Evolutionary conservation across 1,284 basidiomycete genomes (phyloP), one percentile per base, ranked within the genome.

Genomic region (Trametes pubescens): DNA sequence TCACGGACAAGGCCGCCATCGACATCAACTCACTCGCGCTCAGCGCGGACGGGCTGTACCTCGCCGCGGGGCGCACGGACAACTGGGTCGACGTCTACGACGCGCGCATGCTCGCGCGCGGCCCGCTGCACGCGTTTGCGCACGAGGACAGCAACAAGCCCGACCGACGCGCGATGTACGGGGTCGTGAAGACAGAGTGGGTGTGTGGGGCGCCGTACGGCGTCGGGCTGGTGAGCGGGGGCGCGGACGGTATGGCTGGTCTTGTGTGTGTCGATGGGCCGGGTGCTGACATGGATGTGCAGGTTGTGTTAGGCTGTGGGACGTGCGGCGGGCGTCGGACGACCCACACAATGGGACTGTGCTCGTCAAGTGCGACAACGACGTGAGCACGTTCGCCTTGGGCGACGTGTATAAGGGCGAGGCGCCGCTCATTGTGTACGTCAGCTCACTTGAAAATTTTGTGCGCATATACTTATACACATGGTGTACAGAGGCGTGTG

Each of bases 301-400:
- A 90, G 89, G 90, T 11, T 89, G 86, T 69, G 81, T 92, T 10
- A 81, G 89, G 22, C 69, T 90, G 32, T 92, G 90, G 90, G 83
- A 90, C 69, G 81, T 86, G 13, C 74, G 78, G 22, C 70, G 76
- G 32, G 78, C 84, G 7, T 69, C 64, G 7, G 70, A 74, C 18
- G 76, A 81, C 58, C 66, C 72, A 6, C 61, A 71, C 5, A 86
- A 88, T 71, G 85, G 87, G 10, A 72, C 64, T 14, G 71, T 85
- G 8, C 68, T 91, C 16, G 86, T 82, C 2, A 78, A 83, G 67
- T 79, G 81, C 11, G 77, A 82, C 65, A 83, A 83, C 18, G 88
- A 91, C 69, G 78, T 91, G 43, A 84, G 80, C 1, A 76, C 82
- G 61, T 90, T 91, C 71, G 81, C 83, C 0, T 65, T 90, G 14